Base-by-base conservation (phyloP, 2,329 filamentous ascomycete genomes). In the Pseudofabraea citricarpa region DNA sequence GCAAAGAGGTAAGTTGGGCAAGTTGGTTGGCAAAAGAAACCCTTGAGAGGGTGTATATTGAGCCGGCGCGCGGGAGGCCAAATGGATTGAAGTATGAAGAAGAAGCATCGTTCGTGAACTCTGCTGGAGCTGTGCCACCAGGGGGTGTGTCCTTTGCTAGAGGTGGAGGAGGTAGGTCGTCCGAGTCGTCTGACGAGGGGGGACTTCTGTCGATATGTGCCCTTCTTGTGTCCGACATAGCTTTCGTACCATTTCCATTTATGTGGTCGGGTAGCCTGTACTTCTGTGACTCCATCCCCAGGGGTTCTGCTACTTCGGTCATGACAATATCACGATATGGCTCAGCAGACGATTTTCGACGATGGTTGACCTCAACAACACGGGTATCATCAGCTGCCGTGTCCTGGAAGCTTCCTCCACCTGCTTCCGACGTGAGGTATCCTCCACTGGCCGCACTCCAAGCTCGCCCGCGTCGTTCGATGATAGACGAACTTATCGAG, bases 11-110 rank as follows among this genome's bases (percentile, higher is more conserved):
- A 51, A 98, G 74, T 63, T 96, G 90, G 37, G 88, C 87, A 41
- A 97, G 79, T 64, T 97, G 93, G 57, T 87, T 94, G 50, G 89
- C 87, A 64, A 98, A 95, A 6, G 91, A 96, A 24, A 85, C 86
- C 35, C 91, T 81, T 2, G 90, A 95, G 46, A 98, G 77, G 2
- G 93, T 95, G 66, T 95, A 96, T 54, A 97, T 90, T 26, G 91
- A 97, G 32, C 87, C 87, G 3, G 90, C 75, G 10, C 90, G 78
- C 45, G 78, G 79, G 36, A 81, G 70, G 18, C 78, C 78, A 33
- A 80, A 72, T 4, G 80, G 78, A 27, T 83, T 81, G 62, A 88
- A 87, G 62, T 86, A 86, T 24, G 59, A 58, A n/a, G 56, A 48
- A 6, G 46, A 51, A n/a, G n/a, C n/a, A 52, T 63, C 59, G 8